Conservation (phyloP, 768 basidiomycete species). For the Agrocybe chaxingu region DNA sequence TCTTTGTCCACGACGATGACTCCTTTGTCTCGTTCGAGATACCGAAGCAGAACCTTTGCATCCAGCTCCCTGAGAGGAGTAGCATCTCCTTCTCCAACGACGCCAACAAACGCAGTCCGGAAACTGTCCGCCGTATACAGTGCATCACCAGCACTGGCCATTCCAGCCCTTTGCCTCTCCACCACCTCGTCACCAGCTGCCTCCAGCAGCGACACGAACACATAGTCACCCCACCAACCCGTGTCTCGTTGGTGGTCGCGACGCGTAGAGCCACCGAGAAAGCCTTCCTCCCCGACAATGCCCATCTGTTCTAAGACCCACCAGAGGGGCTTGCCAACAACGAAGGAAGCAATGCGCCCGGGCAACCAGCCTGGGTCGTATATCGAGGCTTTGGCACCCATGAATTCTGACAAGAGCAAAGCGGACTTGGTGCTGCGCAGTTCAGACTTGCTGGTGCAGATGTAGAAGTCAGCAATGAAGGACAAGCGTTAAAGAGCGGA, state of each 20-base stretch:
- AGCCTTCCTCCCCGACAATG: conserved; percentile 62
- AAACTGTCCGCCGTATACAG: conserved; percentile 65
- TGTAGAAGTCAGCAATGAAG: conserved; percentile 22
- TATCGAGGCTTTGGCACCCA: conserved; percentile 54
- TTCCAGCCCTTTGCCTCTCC: conserved; percentile 36
- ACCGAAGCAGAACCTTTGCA: conserved; percentile 67
- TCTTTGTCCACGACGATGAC: conserved; percentile 63
- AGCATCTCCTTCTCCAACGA: conserved; percentile 24
- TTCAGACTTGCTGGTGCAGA: conserved; percentile 65
- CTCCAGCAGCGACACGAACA: conserved; percentile 63
- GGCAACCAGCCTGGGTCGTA: conserved; percentile 71
- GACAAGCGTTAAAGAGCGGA: not conserved
- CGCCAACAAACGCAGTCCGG: conserved; percentile 50
- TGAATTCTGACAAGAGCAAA: conserved; percentile 52
- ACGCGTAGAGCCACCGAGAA: conserved; percentile 24
- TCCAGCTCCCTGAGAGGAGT: conserved; percentile 55
- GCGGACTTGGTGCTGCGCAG: conserved; percentile 43
- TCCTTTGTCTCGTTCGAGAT: conserved; percentile 72
- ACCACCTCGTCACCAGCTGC: conserved; percentile 58
- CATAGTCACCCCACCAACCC: conserved; percentile 68
- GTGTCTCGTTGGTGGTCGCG: conserved; percentile 35
- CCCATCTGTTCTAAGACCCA: conserved; percentile 84
- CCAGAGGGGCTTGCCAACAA: conserved; percentile 80
- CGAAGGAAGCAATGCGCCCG: conserved; percentile 61
- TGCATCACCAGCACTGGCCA: conserved; percentile 50